Evolutionary conservation across 2,329 filamentous ascomycete species (phyloP), one percentile per base, ranked within the genome.

Genomic region (Aureobasidium sp.): DNA sequence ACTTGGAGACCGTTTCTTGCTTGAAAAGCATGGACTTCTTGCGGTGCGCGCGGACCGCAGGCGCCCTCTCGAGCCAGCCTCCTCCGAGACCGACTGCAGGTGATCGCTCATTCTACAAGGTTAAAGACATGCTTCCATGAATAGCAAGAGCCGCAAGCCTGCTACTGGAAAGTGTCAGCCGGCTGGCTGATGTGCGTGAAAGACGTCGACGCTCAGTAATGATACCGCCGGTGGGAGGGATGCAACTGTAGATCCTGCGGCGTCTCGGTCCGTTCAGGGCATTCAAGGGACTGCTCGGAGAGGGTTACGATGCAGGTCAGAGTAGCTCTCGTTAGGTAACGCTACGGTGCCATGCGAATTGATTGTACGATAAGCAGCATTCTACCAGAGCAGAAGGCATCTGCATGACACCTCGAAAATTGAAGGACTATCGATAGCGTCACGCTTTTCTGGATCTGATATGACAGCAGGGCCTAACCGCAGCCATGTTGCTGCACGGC

Each of bases 241-340:
- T 58, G 54, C 42, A 22, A 37, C 54, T 37, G 45, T 50, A 60
- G 57, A 60, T 60, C 57, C 17, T 48, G 57, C 57, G 35, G 57
- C 40, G 14, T 33, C 44, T 60, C 45, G 57, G 45, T 49, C 57
- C 44, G 24, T 60, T 15, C 44, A 31, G 19, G 27, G 50, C 57
- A 24, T 50, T 19, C 45, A 24, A 60, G 45, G 57, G 49, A 50
- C 35, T 22, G 27, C 27, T 22, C 22, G 53, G 29, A 44, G 39
- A 57, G 17, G 42, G 24, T 17, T 19, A 27, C 39, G 42, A 48
- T 33, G 39, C 39, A 45, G 53, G 40, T 57, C n/a, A 57, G 52
- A 56, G 53, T 40, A 45, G 40, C 40, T 1, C 35, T 42, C 15
- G 24, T 12, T 24, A 54, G 24, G 39, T 17, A 45, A 57, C 53